phyloP scores from a whole-genome alignment of 78 protist species.

The Dictyostelium capitatum region DNA sequence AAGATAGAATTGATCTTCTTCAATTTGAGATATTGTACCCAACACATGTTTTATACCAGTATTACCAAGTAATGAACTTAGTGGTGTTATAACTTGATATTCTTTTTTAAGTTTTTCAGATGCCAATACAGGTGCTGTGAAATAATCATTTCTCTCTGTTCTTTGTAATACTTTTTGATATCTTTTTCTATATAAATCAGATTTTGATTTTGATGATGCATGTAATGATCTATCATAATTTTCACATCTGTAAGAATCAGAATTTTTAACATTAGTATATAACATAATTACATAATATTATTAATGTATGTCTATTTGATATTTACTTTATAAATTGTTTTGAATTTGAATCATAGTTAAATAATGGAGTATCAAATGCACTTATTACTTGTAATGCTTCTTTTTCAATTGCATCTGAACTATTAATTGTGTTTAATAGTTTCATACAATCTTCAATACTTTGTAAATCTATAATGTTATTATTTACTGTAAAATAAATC shows the following conservation, averaged over 20 bases:
- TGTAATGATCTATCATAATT: conserved; percentile 29
- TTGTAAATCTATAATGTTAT: conserved; percentile 5
- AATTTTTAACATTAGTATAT: neutral
- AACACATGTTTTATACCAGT: conserved; percentile 45
- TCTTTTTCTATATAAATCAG: conserved; percentile 44
- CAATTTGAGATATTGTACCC: conserved; percentile 58
- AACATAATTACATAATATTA: neutral
- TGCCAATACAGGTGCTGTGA: conserved; percentile 34
- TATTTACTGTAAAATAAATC: neutral
- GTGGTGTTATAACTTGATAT: conserved; percentile 20
- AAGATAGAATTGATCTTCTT: conserved; percentile 30
- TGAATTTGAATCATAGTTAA: conserved; percentile 20
- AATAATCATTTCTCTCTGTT: conserved; percentile 44
- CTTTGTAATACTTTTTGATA: conserved; percentile 44
- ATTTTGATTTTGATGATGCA: conserved; percentile 51
- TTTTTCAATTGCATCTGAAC: conserved; percentile 41
- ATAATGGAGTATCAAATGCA: conserved; percentile 52
- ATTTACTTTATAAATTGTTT: conserved; percentile 45
- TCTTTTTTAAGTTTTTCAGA: neutral
- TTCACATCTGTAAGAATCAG: conserved; percentile 11
- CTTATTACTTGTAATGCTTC: conserved; percentile 44
- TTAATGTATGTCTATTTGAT: neutral
- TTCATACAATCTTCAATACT: conserved; percentile 8
- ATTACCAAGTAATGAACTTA: conserved; percentile 65
- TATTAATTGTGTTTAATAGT: conserved; percentile 3